A percentile compares a stretch with the other conserved stretches of the same genome.
phyloP scores from a whole-genome alignment of 2,329 filamentous ascomycete genomes.

The Orbilia blumenaviensis region DNA sequence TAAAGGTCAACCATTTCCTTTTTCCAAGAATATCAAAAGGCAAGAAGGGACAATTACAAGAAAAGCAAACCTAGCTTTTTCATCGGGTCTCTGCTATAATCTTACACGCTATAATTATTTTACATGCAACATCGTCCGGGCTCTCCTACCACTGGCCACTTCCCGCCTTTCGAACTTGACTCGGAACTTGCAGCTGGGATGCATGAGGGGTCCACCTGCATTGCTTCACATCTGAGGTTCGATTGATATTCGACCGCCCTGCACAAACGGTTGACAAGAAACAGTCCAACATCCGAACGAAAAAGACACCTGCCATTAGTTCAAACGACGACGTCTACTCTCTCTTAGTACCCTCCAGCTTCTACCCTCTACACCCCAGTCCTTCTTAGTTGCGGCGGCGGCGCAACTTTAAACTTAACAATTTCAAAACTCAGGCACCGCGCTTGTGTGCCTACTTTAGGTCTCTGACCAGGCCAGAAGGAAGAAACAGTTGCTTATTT shows the following conservation, averaged over 20 bases:
- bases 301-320: conserved; percentile 21
- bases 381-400: conserved; percentile 24
- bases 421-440: conserved; percentile 36
- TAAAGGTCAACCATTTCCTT: conserved; percentile 7
- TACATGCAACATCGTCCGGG: conserved; percentile 3
- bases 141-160: conserved; percentile 26
- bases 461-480: conserved; percentile 3
- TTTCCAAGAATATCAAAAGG: conserved; percentile 11
- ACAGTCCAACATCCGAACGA: conserved; percentile 40
- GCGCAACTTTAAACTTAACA: conserved; percentile 34
- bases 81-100: not conserved
- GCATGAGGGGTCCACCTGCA: conserved; percentile 20
- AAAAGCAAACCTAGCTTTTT: conserved; percentile 1
- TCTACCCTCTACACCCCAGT: too few relatives aligned
- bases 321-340: conserved; percentile 25
- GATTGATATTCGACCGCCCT: conserved; percentile 3
- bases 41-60: conserved; percentile 15
- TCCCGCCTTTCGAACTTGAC: conserved; percentile 34
- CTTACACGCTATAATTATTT: conserved; percentile 9
- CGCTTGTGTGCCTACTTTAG: conserved; percentile 38
- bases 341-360: not conserved
- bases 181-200: conserved; percentile 38
- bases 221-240: not conserved
- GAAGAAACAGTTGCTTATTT: conserved; percentile 39
- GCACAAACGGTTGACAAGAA: conserved; percentile 25